A percentile compares a stretch with the other conserved stretches of the same genome.
Conservation (phyloP, 2,329 filamentous ascomycete species). For the Pseudocercospora fuligena region DNA sequence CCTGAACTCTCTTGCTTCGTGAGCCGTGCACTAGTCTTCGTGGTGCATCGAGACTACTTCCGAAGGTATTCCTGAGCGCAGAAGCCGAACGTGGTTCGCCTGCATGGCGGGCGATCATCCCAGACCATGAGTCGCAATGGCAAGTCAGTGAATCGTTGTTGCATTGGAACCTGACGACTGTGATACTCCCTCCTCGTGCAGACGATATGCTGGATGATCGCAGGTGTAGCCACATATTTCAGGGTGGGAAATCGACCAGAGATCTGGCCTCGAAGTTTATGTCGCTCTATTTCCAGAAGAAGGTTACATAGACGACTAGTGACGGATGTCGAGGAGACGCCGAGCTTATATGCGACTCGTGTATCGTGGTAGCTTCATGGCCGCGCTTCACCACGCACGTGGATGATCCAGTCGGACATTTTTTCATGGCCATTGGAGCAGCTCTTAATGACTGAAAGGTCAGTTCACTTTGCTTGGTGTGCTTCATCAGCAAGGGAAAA, state of each 20-base stretch:
- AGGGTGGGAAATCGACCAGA: slow-evolving; percentile 3
- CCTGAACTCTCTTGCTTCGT: slow-evolving; percentile 4
- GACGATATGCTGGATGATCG: not conserved
- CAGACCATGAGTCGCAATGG: not conserved
- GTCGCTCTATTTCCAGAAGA: slow-evolving; percentile 3
- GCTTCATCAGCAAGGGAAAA: not conserved
- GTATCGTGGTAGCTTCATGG: not conserved
- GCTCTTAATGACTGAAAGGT: not conserved
- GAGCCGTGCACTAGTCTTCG: slow-evolving; percentile 4
- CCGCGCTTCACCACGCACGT: not conserved
- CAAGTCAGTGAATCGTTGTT: not conserved
- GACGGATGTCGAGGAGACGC: slow-evolving; percentile 6
- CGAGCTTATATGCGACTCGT: slow-evolving; percentile 4
- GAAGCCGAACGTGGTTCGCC: not conserved
- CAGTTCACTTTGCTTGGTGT: too few species aligned
- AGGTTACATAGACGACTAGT: slow-evolving; percentile 1
- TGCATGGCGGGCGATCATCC: not conserved
- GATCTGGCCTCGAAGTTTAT: slow-evolving; percentile 4
- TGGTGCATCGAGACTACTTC: not conserved
- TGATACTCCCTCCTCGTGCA: not conserved
- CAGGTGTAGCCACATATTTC: not conserved
- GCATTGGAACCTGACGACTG: not conserved
- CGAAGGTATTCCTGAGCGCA: not conserved
- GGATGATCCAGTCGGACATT: not conserved
- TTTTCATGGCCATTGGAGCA: not conserved